These are phyloP conservation scores for Camellia japonica DNA, from an alignment of 148 eudicot genomes.

Conservation along the genomic window DNA sequence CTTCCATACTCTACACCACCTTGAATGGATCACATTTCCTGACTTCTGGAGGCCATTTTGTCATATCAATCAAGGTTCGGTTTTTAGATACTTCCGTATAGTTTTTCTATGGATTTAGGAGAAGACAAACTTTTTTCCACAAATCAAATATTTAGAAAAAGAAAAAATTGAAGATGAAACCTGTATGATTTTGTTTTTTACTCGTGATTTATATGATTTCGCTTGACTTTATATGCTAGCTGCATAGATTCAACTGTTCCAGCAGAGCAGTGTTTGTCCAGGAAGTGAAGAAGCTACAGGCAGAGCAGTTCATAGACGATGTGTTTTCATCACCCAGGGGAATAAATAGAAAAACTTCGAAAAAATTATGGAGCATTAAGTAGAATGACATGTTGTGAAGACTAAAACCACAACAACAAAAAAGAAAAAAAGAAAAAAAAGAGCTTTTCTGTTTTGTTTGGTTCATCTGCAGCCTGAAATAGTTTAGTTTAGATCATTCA, in stretches of 20 bases:
- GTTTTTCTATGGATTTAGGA: not conserved
- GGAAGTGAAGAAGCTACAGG: constrained; percentile 85
- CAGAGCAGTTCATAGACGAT: constrained; percentile 56
- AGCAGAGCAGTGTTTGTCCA: constrained; percentile 80
- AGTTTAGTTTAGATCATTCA: not conserved
- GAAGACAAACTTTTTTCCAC: not conserved
- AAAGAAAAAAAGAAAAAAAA: not conserved
- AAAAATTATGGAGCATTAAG: not conserved
- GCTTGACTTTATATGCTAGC: constrained; percentile 50
- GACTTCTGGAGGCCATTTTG: constrained; percentile 34
- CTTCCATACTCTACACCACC: not conserved
- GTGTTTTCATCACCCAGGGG: not conserved
- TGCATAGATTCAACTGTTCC: constrained; percentile 93
- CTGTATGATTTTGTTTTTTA: too few species aligned
- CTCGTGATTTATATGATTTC: not conserved
- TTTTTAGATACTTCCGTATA: not conserved
- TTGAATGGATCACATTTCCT: constrained; percentile 26
- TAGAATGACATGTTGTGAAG: not conserved
- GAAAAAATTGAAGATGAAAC: not conserved
- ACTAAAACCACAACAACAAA: not conserved
- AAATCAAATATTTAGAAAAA: not conserved
- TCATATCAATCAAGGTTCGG: constrained; percentile 81
- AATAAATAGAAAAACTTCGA: too few species aligned
- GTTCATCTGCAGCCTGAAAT: not conserved
- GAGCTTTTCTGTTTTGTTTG: not conserved